phyloP scores from a whole-genome alignment of 2,329 filamentous ascomycete species.

The Fusarium coicis region DNA sequence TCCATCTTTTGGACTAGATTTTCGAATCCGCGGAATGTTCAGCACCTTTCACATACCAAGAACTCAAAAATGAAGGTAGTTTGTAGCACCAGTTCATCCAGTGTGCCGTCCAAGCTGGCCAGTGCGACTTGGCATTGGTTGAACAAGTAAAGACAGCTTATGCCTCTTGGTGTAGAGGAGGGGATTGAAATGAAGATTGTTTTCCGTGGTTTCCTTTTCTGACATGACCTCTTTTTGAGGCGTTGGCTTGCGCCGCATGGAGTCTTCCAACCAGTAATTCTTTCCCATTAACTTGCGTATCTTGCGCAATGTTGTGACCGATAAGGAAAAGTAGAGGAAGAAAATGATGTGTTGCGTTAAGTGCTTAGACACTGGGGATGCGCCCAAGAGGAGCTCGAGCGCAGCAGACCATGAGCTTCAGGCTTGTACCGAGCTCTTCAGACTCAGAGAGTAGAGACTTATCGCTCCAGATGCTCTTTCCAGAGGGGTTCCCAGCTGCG shows the following conservation, averaged over 20 bases:
- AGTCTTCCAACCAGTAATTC: too few relatives aligned
- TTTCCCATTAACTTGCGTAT: background rate
- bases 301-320: conserved; percentile 12
- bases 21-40: conserved; percentile 28
- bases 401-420: conserved; percentile 91
- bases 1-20: conserved; percentile 26
- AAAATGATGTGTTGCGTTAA: conserved; percentile 4
- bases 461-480: conserved; percentile 80
- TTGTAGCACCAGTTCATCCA: conserved; percentile 43
- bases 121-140: conserved; percentile 38
- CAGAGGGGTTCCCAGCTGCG: conserved; percentile 58
- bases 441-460: conserved; percentile 82
- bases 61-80: conserved; percentile 6
- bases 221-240: conserved; percentile 7
- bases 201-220: conserved; percentile 4
- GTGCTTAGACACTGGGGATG: conserved; percentile 59
- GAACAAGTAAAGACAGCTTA: conserved; percentile 8
- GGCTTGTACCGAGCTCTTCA: conserved; percentile 84
- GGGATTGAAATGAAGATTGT: background rate
- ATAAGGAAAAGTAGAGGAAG: conserved; percentile 1
- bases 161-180: background rate
- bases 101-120: conserved; percentile 42
- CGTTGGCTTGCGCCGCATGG: conserved; percentile 1
- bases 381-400: conserved; percentile 77
- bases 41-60: conserved; percentile 36